Evolutionary conservation across 2,329 filamentous ascomycete species (phyloP).

Genomic region (Falciphora oryzae): DNA sequence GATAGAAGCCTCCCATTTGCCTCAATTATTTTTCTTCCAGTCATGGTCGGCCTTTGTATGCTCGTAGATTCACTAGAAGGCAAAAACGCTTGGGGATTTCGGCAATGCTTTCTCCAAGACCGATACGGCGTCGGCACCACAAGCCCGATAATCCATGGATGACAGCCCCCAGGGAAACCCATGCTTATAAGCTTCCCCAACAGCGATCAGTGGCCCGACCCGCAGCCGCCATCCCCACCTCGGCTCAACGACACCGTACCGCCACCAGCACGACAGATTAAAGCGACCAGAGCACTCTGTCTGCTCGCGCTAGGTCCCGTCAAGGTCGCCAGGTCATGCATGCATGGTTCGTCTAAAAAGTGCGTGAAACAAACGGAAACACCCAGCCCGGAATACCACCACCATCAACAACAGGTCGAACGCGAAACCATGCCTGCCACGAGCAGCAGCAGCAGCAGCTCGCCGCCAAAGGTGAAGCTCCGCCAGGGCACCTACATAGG

Average conservation of each 20-base stretch:
- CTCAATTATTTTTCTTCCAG: too few relatives aligned
- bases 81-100: too few relatives aligned
- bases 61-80: too few relatives aligned
- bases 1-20: too few relatives aligned
- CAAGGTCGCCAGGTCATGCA: not conserved
- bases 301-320: not conserved
- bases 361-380: too few relatives aligned
- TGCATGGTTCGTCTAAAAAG: not conserved
- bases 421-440: not conserved
- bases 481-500: slow-evolving; percentile 36
- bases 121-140: not conserved
- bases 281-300: not conserved
- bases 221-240: not conserved
- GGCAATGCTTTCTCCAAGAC: too few relatives aligned
- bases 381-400: too few relatives aligned
- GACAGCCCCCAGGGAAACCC: not conserved
- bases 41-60: too few relatives aligned
- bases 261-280: not conserved
- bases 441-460: not conserved
- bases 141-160: not conserved
- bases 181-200: not conserved
- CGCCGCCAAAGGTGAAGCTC: slow-evolving; percentile 22
- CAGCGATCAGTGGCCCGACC: not conserved
- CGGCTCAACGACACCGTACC: not conserved
- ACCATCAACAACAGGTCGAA: not conserved